These are phyloP conservation scores for Salix viminalis DNA, from an alignment of 345 rosid species.

Conservation along the genomic window DNA sequence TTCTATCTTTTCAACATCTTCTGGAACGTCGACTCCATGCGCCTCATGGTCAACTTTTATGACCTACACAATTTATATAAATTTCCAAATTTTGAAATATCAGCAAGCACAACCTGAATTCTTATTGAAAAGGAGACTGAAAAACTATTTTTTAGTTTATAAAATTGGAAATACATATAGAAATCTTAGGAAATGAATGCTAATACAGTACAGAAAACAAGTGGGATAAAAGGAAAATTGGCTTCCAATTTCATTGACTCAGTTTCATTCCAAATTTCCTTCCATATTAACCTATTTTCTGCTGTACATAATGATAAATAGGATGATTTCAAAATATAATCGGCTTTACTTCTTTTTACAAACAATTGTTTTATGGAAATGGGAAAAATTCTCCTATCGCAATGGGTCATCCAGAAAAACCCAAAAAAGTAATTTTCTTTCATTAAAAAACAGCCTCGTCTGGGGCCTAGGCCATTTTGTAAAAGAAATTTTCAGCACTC, in stretches of 20 bases:
- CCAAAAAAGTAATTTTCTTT: not conserved
- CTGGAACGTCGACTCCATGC: conserved; percentile 81
- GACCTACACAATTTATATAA: conserved; percentile 44
- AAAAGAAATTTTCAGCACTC: not conserved
- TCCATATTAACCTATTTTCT: not conserved
- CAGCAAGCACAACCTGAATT: not conserved
- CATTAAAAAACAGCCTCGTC: not conserved
- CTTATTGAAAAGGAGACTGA: not conserved
- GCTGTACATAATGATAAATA: not conserved
- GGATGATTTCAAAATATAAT: not conserved
- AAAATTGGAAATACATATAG: not conserved
- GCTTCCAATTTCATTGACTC: not conserved
- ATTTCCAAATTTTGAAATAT: not conserved
- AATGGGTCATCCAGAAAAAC: too few species aligned
- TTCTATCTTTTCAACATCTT: conserved; percentile 82
- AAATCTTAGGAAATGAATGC: not conserved
- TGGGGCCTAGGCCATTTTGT: not conserved
- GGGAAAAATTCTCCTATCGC: not conserved
- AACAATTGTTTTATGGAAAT: not conserved
- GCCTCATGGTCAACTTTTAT: conserved; percentile 91
- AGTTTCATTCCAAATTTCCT: not conserved
- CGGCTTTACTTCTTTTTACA: not conserved
- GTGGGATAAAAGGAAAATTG: not conserved
- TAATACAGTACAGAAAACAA: not conserved
- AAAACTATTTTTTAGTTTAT: not conserved